Evolutionary conservation across 179 eudicot genomes (phyloP), one percentile per base, ranked within the genome.

Genomic region (Beta macrorhiza): DNA sequence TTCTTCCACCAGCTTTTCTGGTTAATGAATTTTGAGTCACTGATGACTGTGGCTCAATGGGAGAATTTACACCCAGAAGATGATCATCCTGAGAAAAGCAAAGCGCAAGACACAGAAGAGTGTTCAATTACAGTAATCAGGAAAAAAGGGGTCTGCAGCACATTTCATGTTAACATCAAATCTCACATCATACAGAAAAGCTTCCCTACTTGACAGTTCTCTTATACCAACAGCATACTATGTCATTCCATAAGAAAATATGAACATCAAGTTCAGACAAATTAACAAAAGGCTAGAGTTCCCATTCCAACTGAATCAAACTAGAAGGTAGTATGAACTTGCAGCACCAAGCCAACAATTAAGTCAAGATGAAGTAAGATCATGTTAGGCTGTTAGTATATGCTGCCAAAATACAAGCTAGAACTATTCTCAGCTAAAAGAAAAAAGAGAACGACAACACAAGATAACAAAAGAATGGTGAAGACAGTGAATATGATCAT

Each of bases 1-100:
- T 91, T 89, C 95, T 88, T 68, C 99, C 99, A 75, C 99, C 99
- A 67, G 99, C 99, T 85, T 91, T 96, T 85, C 99, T 89, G 83
- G 98, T 92, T 80, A 91, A 63, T 77, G 92, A 82, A 84, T 96
- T 96, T 82, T 88, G 97, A 59, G 88, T 78, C 72, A 83, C 67
- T 32, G 84, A 69, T 51, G 91, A 79, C 58, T 90, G 89, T 64
- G 92, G 88, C 72, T 91, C 97, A 74, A 70, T 64, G 67, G 91
- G 84, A 74, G 91, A 84, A 88, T 78, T 90, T 72, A 83, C 65
- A 19, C 92, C 97, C 74, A 90, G 81, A 77, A 91, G 87, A 81
- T 87, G 90, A 69, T 87, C 97, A 81, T 92, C 93, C 99, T 96
- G 90, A 86, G 63, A 75, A 78, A 68, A 67, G 29, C 52, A 64